phyloP scores from a whole-genome alignment of 202 grass and related monocot genomes.

The Panicum virgatum region DNA sequence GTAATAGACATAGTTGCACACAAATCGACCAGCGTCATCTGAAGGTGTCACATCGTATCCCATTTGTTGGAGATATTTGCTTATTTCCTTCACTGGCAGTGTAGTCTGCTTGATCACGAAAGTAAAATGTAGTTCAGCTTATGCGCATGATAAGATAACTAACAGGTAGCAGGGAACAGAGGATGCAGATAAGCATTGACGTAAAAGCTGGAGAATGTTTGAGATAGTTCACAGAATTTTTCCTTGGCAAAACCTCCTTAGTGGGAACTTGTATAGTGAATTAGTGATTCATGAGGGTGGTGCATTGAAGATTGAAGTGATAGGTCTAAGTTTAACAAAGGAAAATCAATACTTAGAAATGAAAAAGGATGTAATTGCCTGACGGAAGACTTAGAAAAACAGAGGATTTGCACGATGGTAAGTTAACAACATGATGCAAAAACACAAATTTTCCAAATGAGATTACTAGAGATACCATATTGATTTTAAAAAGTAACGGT shows the following conservation, averaged over 20 bases:
- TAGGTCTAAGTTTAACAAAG: not conserved
- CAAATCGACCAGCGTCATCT: constrained; percentile 83
- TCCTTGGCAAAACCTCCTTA: not conserved
- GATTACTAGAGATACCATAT: not conserved
- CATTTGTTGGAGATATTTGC: constrained; percentile 57
- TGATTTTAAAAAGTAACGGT: not conserved
- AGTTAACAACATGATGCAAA: not conserved
- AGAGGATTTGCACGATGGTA: not conserved
- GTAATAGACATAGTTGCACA: constrained; percentile 96
- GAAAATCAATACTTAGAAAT: not conserved
- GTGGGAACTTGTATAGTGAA: not conserved
- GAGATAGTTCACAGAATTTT: not conserved
- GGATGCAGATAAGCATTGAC: not conserved
- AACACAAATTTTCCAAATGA: not conserved
- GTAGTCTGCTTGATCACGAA: constrained; percentile 54
- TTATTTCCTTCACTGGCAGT: constrained; percentile 63
- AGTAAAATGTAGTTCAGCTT: not conserved
- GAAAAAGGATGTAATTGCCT: not conserved
- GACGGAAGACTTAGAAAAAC: not conserved
- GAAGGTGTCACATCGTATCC: constrained; percentile 75
- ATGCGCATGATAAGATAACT: not conserved
- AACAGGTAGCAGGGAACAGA: constrained; percentile 37
- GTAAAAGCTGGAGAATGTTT: not conserved
- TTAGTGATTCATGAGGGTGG: not conserved
- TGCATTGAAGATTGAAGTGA: not conserved